These are phyloP conservation scores for Leishmania tropica DNA, from an alignment of 208 protist species.

Conservation along the genomic window DNA sequence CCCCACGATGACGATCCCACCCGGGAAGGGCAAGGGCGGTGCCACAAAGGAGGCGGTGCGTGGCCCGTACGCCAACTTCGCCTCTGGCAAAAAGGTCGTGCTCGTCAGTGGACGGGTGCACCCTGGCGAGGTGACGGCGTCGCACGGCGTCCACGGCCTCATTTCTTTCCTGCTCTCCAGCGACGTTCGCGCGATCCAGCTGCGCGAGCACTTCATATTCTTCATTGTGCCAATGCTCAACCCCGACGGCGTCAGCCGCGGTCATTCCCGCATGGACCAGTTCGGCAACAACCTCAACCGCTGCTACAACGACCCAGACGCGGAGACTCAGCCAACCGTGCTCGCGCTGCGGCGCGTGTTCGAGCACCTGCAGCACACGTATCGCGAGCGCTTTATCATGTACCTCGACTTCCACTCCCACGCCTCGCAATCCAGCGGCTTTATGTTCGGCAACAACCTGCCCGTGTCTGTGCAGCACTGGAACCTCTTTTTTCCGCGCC, in stretches of 20 bases:
- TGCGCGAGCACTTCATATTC: slow-evolving; percentile 94
- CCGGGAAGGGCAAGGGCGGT: slow-evolving; percentile 16
- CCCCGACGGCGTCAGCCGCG: slow-evolving; percentile 93
- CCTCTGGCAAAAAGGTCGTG: slow-evolving; percentile 85
- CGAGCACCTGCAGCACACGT: slow-evolving; percentile 63
- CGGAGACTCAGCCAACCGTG: slow-evolving; percentile 79
- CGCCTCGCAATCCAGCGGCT: slow-evolving; percentile 87
- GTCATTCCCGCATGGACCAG: slow-evolving; percentile 92
- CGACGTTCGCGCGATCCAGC: slow-evolving; percentile 54
- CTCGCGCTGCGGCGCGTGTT: slow-evolving; percentile 81
- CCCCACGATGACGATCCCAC: background rate
- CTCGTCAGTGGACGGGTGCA: slow-evolving; percentile 92
- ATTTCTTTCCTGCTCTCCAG: slow-evolving; percentile 84
- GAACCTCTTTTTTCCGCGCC: slow-evolving; percentile 80
- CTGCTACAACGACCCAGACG: slow-evolving; percentile 89
- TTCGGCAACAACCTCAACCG: slow-evolving; percentile 95
- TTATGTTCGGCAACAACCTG: slow-evolving; percentile 93
- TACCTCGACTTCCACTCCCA: slow-evolving; percentile 95
- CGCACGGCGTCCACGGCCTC: slow-evolving; percentile 89
- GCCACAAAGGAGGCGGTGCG: slow-evolving; percentile 23
- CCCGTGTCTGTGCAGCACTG: slow-evolving; percentile 79
- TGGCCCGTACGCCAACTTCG: slow-evolving; percentile 77
- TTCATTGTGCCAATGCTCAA: slow-evolving; percentile 94
- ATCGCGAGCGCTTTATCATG: slow-evolving; percentile 78
- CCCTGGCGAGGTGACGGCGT: slow-evolving; percentile 92